These are phyloP conservation scores for Scalesia atractyloides DNA, from an alignment of 129 eudicot species.

Conservation along the genomic window DNA sequence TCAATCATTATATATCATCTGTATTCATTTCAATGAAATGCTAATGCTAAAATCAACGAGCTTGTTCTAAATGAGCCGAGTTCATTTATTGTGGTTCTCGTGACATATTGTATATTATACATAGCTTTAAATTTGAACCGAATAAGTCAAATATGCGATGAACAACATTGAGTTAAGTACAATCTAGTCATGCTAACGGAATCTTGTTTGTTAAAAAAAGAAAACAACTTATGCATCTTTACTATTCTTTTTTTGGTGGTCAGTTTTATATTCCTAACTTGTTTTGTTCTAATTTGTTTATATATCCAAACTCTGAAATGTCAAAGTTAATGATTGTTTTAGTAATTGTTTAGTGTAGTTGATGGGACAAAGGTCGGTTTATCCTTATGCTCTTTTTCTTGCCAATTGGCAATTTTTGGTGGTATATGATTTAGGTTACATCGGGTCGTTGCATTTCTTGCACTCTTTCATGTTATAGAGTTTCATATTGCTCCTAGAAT, in stretches of 20 bases:
- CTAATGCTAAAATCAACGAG: slow-evolving; percentile 3
- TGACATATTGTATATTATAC: too few relatives aligned
- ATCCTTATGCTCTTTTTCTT: slow-evolving; percentile 12
- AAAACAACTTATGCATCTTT: slow-evolving; percentile 27
- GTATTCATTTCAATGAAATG: slow-evolving; percentile 7
- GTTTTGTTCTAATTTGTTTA: slow-evolving; percentile 16
- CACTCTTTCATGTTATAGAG: slow-evolving; percentile 23
- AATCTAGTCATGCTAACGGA: slow-evolving; percentile 24
- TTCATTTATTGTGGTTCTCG: too few relatives aligned
- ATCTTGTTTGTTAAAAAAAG: slow-evolving; percentile 35
- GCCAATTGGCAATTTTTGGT: slow-evolving; percentile 29
- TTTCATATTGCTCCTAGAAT: neutral
- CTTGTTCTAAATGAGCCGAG: neutral
- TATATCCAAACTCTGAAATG: slow-evolving; percentile 8
- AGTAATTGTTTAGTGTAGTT: slow-evolving; percentile 21
- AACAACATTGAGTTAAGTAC: neutral
- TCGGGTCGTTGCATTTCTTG: slow-evolving; percentile 8
- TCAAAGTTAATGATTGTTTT: slow-evolving; percentile 14
- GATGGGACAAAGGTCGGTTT: slow-evolving; percentile 17
- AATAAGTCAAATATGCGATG: too few relatives aligned
- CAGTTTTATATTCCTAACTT: slow-evolving; percentile 9
- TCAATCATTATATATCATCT: slow-evolving; percentile 12
- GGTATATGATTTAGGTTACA: slow-evolving; percentile 6
- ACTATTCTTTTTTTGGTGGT: neutral
- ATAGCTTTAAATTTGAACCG: neutral